These are phyloP conservation scores for Didymellaceae sp. DNA, from an alignment of 2,329 filamentous ascomycete genomes.

Conservation along the genomic window DNA sequence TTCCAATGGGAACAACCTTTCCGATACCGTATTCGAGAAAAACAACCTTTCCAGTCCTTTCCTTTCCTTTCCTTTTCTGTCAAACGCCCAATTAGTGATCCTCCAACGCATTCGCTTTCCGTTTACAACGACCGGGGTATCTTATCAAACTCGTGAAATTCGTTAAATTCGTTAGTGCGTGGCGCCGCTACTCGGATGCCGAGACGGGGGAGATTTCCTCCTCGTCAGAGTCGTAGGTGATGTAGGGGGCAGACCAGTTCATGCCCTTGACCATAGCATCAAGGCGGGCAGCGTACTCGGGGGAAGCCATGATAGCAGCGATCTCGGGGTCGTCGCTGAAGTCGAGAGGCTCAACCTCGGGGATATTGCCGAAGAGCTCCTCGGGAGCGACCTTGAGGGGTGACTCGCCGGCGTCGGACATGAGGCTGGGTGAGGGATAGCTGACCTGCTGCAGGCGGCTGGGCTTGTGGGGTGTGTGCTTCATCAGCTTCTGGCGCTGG, in stretches of 20 bases:
- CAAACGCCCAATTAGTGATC: no score
- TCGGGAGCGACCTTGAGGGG: conserved; percentile 16
- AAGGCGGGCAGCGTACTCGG: conserved; percentile 11
- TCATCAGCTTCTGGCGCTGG: conserved; percentile 40
- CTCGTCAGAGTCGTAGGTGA: conserved; percentile 36
- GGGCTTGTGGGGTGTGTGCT: conserved; percentile 44
- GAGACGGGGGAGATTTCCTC: conserved; percentile 23
- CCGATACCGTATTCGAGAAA: no score
- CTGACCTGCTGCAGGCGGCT: conserved; percentile 42
- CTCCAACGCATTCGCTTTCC: no score
- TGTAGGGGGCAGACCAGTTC: conserved; percentile 21
- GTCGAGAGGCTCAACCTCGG: conserved; percentile 24
- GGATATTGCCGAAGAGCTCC: conserved; percentile 30
- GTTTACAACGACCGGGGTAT: conserved; percentile 8
- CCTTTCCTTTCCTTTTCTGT: no score
- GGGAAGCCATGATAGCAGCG: conserved; percentile 20
- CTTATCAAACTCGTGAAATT: conserved; percentile 11
- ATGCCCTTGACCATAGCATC: conserved; percentile 16
- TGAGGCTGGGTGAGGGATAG: conserved; percentile 41
- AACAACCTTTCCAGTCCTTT: no score
- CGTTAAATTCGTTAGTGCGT: conserved; percentile 1
- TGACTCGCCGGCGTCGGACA: conserved; percentile 38
- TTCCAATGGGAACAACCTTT: no score
- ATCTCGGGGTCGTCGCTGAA: conserved; percentile 25
- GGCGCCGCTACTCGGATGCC: no score